phyloP scores from a whole-genome alignment of 2,329 filamentous ascomycete species.

The Zasmidium angulare region DNA sequence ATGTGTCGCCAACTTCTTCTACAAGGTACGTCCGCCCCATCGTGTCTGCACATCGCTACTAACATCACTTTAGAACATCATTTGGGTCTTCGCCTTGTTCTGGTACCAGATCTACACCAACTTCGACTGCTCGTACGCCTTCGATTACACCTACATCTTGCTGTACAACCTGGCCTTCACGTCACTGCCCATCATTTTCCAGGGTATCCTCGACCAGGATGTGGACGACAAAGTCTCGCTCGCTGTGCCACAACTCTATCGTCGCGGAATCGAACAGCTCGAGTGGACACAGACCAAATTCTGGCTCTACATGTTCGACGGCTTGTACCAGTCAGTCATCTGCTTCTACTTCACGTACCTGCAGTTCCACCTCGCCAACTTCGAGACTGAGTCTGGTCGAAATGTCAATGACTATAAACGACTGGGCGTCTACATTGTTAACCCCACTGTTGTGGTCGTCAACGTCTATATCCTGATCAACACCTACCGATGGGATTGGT shows the following conservation, averaged over 20 bases:
- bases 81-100: conserved; percentile 95
- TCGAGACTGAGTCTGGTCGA: conserved; percentile 70
- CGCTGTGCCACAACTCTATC: conserved; percentile 92
- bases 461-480: conserved; percentile 96
- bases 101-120: conserved; percentile 97
- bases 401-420: conserved; percentile 76
- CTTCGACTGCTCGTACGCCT: conserved; percentile 94
- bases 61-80: conserved; percentile 69
- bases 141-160: conserved; percentile 96
- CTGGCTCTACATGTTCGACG: conserved; percentile 95
- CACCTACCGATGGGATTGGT: conserved; percentile 97
- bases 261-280: conserved; percentile 88
- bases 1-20: conserved; percentile 98
- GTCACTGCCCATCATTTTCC: conserved; percentile 88
- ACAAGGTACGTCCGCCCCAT: conserved; percentile 63
- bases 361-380: conserved; percentile 67
- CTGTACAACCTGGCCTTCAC: conserved; percentile 97
- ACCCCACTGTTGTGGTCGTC: conserved; percentile 80
- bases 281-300: conserved; percentile 98
- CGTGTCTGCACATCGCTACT: conserved; percentile 22
- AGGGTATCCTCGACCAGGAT: conserved; percentile 96
- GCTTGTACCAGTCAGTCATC: conserved; percentile 90
- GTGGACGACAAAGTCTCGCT: conserved; percentile 92
- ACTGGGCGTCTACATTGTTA: conserved; percentile 84
- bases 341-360: conserved; percentile 92